Conservation (phyloP, 768 basidiomycete species). For the Lentinula sp. region DNA sequence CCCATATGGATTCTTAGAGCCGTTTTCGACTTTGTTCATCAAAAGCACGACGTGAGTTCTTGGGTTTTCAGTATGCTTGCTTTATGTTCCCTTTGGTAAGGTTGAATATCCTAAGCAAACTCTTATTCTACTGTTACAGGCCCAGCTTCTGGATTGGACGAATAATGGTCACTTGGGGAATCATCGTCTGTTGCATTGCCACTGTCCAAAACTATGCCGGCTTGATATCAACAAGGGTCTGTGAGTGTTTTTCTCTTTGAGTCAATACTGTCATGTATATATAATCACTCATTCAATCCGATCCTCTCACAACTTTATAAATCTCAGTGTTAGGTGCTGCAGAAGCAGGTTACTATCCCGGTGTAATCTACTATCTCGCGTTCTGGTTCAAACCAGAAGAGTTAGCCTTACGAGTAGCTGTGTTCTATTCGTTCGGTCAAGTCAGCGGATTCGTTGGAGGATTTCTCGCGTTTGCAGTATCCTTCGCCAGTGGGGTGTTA, state of each 20-base stretch:
- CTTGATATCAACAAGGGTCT: conserved; percentile 13
- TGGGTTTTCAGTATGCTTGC: not conserved
- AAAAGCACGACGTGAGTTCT: conserved; percentile 13
- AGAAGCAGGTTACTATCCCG: conserved; percentile 16
- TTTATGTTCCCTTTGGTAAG: too few relatives aligned
- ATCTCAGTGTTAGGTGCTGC: conserved; percentile 8
- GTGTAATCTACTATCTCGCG: conserved; percentile 15
- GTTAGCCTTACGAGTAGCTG: conserved; percentile 14
- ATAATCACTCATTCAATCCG: not conserved
- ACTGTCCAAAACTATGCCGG: conserved; percentile 13
- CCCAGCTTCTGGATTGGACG: conserved; percentile 6
- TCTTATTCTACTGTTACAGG: not conserved
- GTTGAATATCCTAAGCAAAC: too few relatives aligned
- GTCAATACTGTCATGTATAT: not conserved
- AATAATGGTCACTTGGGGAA: conserved; percentile 17
- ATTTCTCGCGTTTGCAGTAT: conserved; percentile 16
- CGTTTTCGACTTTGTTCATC: conserved; percentile 13
- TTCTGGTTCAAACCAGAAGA: conserved; percentile 19
- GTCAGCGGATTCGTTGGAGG: conserved; percentile 16
- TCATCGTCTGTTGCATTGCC: conserved; percentile 14
- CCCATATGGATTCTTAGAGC: conserved; percentile 14
- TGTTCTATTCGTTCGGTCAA: conserved; percentile 15
- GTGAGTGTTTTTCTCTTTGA: conserved; percentile 6
- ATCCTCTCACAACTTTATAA: not conserved
- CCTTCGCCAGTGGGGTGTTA: conserved; percentile 12